A percentile compares a stretch with the other conserved stretches of the same genome.
phyloP scores from a whole-genome alignment of 1,139 yeast genomes.

The Scheffersomyces parashehatae region DNA sequence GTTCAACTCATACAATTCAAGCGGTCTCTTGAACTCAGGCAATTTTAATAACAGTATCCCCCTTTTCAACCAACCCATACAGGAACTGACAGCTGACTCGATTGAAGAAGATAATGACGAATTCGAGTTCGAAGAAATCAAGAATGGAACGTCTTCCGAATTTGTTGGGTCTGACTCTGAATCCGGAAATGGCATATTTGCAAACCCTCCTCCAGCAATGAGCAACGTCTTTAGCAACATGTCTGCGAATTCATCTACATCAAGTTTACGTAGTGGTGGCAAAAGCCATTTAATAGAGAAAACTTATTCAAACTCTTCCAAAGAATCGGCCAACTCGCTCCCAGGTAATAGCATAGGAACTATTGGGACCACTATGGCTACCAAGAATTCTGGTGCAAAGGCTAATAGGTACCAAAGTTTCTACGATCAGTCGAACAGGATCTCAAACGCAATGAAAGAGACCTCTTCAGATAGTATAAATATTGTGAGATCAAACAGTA shows the following conservation, averaged over 20 bases:
- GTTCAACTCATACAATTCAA: background rate
- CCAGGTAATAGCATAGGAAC: slow-evolving; percentile 8
- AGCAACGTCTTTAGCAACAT: slow-evolving; percentile 23
- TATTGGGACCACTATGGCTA: slow-evolving; percentile 19
- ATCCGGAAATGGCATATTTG: slow-evolving; percentile 13
- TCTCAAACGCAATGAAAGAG: slow-evolving; percentile 47
- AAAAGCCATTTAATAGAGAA: slow-evolving; percentile 28
- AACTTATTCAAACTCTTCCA: slow-evolving; percentile 35
- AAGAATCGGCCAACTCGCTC: slow-evolving; percentile 22
- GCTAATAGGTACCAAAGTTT: slow-evolving; percentile 53
- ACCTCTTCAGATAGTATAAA: slow-evolving; percentile 47
- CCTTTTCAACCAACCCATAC: slow-evolving; percentile 35
- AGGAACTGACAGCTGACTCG: slow-evolving; percentile 26
- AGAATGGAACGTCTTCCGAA: slow-evolving; percentile 1
- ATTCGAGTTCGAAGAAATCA: slow-evolving; percentile 13
- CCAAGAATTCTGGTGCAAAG: slow-evolving; percentile 45
- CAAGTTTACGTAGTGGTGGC: slow-evolving; percentile 28
- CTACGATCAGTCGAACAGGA: slow-evolving; percentile 48
- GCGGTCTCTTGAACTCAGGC: background rate
- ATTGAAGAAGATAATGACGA: slow-evolving; percentile 27
- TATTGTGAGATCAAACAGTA: slow-evolving; percentile 26
- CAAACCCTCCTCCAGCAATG: slow-evolving; percentile 25
- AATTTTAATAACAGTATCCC: slow-evolving; percentile 6
- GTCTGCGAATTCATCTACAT: slow-evolving; percentile 37
- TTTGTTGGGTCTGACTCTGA: slow-evolving; percentile 6